A percentile compares a stretch with the other conserved stretches of the same genome.
Evolutionary conservation across 108 stramenopile genomes (phyloP).

Genomic region (Aurantiochytrium sp.): DNA sequence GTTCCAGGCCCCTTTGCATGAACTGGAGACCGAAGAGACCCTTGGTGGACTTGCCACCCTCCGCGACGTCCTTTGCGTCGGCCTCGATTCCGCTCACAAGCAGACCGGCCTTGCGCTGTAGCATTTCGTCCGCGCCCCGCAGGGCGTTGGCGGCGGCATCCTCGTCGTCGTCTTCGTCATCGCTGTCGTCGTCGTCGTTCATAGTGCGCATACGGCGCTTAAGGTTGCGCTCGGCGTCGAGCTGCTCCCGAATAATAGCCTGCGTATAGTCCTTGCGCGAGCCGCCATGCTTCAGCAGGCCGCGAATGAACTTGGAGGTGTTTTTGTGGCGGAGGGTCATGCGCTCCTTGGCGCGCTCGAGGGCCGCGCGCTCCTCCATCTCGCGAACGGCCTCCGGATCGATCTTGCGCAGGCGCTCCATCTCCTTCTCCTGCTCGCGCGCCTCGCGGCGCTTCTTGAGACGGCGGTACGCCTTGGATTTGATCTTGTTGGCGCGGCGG

Average conservation of each 20-base stretch:
- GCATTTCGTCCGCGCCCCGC: slow-evolving; percentile 29
- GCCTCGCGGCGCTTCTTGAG: slow-evolving; percentile 79
- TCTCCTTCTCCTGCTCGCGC: slow-evolving; percentile 63
- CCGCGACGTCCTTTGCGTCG: neutral
- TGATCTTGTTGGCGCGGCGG: slow-evolving; percentile 98
- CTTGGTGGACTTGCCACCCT: neutral
- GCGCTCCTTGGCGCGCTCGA: slow-evolving; percentile 86
- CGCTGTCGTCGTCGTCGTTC: slow-evolving; percentile 38
- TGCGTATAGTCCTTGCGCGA: slow-evolving; percentile 79
- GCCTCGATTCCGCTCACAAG: neutral
- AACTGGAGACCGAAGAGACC: neutral
- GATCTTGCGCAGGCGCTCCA: slow-evolving; percentile 61
- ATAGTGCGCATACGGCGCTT: slow-evolving; percentile 35
- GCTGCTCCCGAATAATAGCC: slow-evolving; percentile 66
- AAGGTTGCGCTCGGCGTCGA: slow-evolving; percentile 70
- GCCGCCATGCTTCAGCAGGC: slow-evolving; percentile 56
- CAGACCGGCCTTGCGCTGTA: slow-evolving; percentile 44
- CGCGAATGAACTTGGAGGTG: slow-evolving; percentile 82
- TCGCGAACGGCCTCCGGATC: slow-evolving; percentile 67
- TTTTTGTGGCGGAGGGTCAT: slow-evolving; percentile 94
- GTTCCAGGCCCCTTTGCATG: slow-evolving; percentile 1
- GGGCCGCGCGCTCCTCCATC: slow-evolving; percentile 79
- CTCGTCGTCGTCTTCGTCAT: slow-evolving; percentile 49
- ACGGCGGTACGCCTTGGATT: slow-evolving; percentile 90
- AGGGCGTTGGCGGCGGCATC: slow-evolving; percentile 37